phyloP scores from a whole-genome alignment of 345 rosid species.

The Turritis glabra region DNA sequence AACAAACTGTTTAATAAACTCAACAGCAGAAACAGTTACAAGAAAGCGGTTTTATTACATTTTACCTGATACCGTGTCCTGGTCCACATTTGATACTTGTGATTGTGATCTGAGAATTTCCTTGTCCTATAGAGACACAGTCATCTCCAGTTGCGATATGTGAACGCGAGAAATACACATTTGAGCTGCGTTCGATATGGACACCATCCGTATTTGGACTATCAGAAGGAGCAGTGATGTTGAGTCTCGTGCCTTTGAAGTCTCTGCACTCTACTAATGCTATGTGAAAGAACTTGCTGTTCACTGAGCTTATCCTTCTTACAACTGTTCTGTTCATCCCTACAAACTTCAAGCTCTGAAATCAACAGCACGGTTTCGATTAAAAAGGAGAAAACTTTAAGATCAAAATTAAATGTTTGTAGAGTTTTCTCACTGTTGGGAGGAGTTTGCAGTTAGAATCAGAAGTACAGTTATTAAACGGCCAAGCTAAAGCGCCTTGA shows the following conservation, averaged over 20 bases:
- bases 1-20: background rate
- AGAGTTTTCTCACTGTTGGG: constrained; percentile 47
- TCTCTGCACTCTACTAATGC: constrained; percentile 56
- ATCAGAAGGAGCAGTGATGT: constrained; percentile 45
- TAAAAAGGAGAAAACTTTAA: background rate
- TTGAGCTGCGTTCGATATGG: constrained; percentile 43
- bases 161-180: constrained; percentile 36
- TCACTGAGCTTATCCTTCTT: constrained; percentile 49
- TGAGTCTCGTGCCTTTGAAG: constrained; percentile 50
- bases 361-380: background rate
- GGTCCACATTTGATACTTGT: constrained; percentile 48
- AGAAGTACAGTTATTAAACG: constrained; percentile 36
- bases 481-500: constrained; percentile 52
- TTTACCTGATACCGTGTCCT: constrained; percentile 43
- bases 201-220: constrained; percentile 76
- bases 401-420: constrained; percentile 1
- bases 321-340: constrained; percentile 52
- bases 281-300: constrained; percentile 69
- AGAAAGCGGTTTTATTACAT: background rate
- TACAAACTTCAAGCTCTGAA: constrained; percentile 57
- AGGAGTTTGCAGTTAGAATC: constrained; percentile 38
- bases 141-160: constrained; percentile 61
- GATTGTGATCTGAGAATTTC: constrained; percentile 40
- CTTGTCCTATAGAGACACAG: constrained; percentile 51
- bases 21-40: background rate